phyloP scores from a whole-genome alignment of 805 yeast species.

The Candida ovalis region DNA sequence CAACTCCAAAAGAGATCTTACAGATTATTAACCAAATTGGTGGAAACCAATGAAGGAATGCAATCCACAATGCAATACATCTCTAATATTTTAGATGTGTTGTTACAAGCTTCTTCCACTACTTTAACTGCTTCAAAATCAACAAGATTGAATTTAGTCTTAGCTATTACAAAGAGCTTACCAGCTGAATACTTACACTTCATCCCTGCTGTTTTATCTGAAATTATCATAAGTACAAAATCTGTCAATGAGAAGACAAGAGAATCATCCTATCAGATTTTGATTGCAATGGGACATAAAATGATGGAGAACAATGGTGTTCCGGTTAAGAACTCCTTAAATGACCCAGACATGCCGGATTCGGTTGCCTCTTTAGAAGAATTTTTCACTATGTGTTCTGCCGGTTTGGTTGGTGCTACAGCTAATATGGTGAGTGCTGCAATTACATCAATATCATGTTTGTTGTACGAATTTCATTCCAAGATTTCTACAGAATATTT shows the following conservation, averaged over 20 bases:
- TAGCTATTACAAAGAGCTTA: constrained; percentile 53
- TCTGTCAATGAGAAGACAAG: constrained; percentile 92
- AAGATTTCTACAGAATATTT: constrained; percentile 56
- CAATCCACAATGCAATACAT: constrained; percentile 50
- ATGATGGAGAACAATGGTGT: constrained; percentile 64
- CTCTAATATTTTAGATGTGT: constrained; percentile 53
- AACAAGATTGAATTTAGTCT: constrained; percentile 68
- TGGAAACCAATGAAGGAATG: constrained; percentile 65
- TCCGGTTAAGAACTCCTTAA: constrained; percentile 54
- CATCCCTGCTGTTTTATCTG: constrained; percentile 80
- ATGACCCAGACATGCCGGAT: constrained; percentile 59
- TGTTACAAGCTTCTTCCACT: constrained; percentile 52
- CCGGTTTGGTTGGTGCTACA: constrained; percentile 91
- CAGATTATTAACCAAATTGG: constrained; percentile 65
- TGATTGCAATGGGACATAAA: constrained; percentile 75
- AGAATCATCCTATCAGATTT: constrained; percentile 67
- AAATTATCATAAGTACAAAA: constrained; percentile 85
- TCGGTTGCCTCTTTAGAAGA: constrained; percentile 70
- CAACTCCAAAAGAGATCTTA: constrained; percentile 86
- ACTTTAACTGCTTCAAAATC: constrained; percentile 77
- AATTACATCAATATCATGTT: constrained; percentile 82
- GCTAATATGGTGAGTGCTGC: constrained; percentile 98
- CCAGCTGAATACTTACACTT: constrained; percentile 68
- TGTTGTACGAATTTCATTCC: constrained; percentile 80
- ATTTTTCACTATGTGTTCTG: constrained; percentile 88